These are phyloP conservation scores for Grigorovia humatica DNA, from an alignment of 805 yeast genomes.

Conservation along the genomic window DNA sequence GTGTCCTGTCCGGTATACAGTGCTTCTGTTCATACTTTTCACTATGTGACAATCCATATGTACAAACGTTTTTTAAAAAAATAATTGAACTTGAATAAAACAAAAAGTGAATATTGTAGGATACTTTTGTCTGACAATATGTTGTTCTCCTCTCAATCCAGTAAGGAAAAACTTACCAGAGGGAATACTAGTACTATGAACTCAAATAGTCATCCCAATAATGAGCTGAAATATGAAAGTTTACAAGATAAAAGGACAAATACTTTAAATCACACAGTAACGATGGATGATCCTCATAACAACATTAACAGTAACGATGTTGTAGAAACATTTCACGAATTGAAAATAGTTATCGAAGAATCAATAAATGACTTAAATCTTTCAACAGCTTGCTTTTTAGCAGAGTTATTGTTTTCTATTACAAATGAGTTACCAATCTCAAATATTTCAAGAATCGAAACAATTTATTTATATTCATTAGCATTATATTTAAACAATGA, in stretches of 20 bases:
- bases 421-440: conserved; percentile 8
- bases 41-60: too few relatives aligned
- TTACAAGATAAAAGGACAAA: conserved; percentile 1
- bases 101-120: too few relatives aligned
- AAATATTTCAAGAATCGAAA: conserved; percentile 36
- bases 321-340: background rate
- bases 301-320: background rate
- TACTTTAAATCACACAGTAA: background rate
- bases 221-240: background rate
- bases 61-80: too few relatives aligned
- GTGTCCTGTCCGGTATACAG: too few relatives aligned
- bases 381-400: conserved; percentile 72
- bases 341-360: conserved; percentile 13
- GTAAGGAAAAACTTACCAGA: background rate
- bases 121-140: background rate
- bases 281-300: background rate
- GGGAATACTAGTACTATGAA: background rate
- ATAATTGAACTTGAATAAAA: too few relatives aligned
- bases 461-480: conserved; percentile 60
- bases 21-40: too few relatives aligned
- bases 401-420: conserved; percentile 71
- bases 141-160: conserved; percentile 1
- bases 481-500: conserved; percentile 50
- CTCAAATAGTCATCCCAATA: background rate
- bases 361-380: conserved; percentile 21